Conservation (phyloP, 2,329 filamentous ascomycete genomes). For the Venturia pyrina region DNA sequence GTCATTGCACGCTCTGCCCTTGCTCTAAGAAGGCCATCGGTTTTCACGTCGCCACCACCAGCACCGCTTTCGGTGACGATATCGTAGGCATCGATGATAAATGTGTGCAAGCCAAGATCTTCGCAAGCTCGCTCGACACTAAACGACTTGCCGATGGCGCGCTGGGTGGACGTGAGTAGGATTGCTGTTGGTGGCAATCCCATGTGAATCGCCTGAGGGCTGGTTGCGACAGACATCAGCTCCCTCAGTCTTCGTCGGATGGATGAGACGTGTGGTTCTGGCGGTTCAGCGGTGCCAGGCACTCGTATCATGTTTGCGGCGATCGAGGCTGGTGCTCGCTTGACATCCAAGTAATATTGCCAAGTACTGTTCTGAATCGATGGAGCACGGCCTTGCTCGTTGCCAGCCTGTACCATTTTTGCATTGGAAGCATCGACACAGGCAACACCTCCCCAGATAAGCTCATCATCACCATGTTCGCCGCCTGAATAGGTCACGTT, state of each 20-base stretch:
- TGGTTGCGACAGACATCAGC: constrained; percentile 79
- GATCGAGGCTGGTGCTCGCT: constrained; percentile 35
- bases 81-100: constrained; percentile 83
- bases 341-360: constrained; percentile 81
- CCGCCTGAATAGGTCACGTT: constrained; percentile 54
- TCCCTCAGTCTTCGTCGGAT: constrained; percentile 61
- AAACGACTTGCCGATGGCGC: constrained; percentile 85
- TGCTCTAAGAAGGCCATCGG: constrained; percentile 79
- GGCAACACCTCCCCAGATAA: constrained; percentile 76
- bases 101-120: constrained; percentile 84
- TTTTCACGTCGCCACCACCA: constrained; percentile 85
- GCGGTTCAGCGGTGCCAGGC: constrained; percentile 24
- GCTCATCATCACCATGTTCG: constrained; percentile 52
- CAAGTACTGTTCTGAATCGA: constrained; percentile 67
- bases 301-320: background rate
- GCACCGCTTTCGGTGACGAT: constrained; percentile 84
- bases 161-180: constrained; percentile 80
- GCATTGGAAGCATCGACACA: constrained; percentile 80
- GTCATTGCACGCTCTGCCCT: constrained; percentile 80
- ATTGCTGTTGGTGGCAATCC: constrained; percentile 83
- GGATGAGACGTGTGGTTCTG: constrained; percentile 33
- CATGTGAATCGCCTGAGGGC: constrained; percentile 73
- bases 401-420: constrained; percentile 85
- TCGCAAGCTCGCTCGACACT: constrained; percentile 67
- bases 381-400: constrained; percentile 70